phyloP scores from a whole-genome alignment of 352 stramenopile genomes.

The Phytophthora sp. region DNA sequence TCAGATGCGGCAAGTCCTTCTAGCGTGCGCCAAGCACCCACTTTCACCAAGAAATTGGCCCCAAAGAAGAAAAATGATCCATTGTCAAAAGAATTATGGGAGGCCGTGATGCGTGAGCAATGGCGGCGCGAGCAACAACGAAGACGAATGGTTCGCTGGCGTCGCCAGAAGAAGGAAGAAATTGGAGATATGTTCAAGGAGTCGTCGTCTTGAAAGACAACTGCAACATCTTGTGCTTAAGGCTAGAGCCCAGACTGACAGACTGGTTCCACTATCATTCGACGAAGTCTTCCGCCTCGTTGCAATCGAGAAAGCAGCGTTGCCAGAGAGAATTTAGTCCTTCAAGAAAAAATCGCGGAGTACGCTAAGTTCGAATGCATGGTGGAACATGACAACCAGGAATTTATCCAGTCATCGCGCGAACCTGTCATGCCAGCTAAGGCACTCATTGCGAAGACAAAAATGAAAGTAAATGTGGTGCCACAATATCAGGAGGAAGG shows the following conservation, averaged over 20 bases:
- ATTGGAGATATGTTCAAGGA: neutral
- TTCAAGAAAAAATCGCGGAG: neutral
- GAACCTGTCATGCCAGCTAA: too few species aligned
- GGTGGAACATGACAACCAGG: neutral
- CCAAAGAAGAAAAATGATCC: neutral
- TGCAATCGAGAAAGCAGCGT: neutral
- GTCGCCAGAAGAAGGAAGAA: neutral
- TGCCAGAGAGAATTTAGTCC: neutral
- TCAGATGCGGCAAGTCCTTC: neutral
- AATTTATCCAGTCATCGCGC: too few species aligned
- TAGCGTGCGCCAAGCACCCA: neutral
- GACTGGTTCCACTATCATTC: neutral
- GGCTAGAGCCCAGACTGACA: neutral
- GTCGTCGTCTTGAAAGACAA: neutral
- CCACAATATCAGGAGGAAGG: too few species aligned
- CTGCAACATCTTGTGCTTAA: neutral
- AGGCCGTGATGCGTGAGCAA: slow-evolving; percentile 28
- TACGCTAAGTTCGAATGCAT: neutral
- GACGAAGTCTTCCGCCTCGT: neutral
- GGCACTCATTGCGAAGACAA: too few species aligned
- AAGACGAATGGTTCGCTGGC: neutral
- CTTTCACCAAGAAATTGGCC: neutral
- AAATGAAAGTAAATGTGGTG: too few species aligned
- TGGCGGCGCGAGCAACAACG: neutral
- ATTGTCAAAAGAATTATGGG: neutral